A percentile compares a stretch with the other conserved stretches of the same genome.
These are phyloP conservation scores for Triglochin maritima DNA, from an alignment of 106 monocot species.

Conservation along the genomic window DNA sequence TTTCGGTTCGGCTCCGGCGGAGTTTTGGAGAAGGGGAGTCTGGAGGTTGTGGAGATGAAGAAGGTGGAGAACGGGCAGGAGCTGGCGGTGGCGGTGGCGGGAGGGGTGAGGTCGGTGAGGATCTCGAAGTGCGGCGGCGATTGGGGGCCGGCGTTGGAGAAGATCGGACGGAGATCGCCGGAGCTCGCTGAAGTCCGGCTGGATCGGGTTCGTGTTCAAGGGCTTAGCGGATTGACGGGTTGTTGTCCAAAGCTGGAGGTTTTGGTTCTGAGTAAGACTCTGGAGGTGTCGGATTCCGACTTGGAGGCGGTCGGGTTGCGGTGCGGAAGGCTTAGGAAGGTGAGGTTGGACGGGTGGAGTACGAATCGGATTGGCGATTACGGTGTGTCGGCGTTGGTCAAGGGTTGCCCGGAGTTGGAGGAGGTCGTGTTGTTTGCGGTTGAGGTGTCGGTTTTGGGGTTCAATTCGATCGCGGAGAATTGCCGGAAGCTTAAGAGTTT, in stretches of 20 bases:
- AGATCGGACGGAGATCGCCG: slow-evolving; percentile 6
- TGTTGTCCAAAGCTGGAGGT: slow-evolving; percentile 16
- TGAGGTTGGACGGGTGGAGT: slow-evolving; percentile 35
- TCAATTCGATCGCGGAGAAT: slow-evolving; percentile 21
- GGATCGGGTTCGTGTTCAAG: slow-evolving; percentile 25
- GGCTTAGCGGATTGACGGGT: slow-evolving; percentile 14
- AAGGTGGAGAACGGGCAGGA: too few species aligned
- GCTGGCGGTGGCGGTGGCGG: too few species aligned
- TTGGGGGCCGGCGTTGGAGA: too few species aligned
- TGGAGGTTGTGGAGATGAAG: too few species aligned
- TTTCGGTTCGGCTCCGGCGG: slow-evolving; percentile 29
- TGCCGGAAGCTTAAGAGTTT: slow-evolving; percentile 27
- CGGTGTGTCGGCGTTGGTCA: slow-evolving; percentile 24
- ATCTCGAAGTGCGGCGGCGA: too few species aligned
- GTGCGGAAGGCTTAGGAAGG: slow-evolving; percentile 27
- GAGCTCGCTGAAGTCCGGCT: slow-evolving; percentile 27
- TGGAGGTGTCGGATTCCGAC: slow-evolving; percentile 28
- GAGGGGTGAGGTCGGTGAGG: too few species aligned
- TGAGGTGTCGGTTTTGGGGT: slow-evolving; percentile 15
- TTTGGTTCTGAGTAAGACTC: slow-evolving; percentile 29
- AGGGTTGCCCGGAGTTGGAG: slow-evolving; percentile 33
- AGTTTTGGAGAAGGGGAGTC: slow-evolving; percentile 13
- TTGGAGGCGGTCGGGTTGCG: slow-evolving; percentile 10
- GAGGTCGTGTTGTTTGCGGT: slow-evolving; percentile 36
- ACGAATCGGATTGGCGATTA: slow-evolving; percentile 34